Percentiles rank a stretch among this genome's conserved stretches.
These are phyloP conservation scores for Suhomyces yuchorum DNA, from an alignment of 1,139 yeast species.

Conservation along the genomic window DNA sequence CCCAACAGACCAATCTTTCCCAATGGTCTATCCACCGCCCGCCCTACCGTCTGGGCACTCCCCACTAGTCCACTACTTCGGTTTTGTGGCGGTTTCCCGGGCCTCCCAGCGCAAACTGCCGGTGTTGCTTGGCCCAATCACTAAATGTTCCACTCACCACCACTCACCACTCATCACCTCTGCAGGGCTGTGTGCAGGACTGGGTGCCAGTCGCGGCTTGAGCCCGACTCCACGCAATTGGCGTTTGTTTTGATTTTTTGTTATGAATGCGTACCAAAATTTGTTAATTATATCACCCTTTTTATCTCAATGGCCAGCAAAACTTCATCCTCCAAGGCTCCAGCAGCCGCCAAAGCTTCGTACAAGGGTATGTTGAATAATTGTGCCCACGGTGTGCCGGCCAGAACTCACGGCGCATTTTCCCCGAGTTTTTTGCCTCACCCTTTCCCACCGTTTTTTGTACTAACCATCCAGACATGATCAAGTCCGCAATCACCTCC, in stretches of 20 bases:
- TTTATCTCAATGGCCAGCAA: conserved; percentile 28
- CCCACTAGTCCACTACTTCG: too few relatives aligned
- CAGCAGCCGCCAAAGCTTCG: conserved; percentile 42
- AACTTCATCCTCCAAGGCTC: conserved; percentile 26
- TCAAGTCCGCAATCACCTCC: conserved; percentile 68
- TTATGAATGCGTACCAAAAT: conserved; percentile 11
- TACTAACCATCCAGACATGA: conserved; percentile 55
- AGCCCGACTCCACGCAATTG: conserved; percentile 6
- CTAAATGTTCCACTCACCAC: too few relatives aligned
- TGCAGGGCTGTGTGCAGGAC: conserved; percentile 1
- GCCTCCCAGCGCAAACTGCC: too few relatives aligned
- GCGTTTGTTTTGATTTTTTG: conserved; percentile 16
- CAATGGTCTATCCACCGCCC: too few relatives aligned
- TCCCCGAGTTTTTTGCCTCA: conserved; percentile 1
- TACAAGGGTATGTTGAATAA: conserved; percentile 51
- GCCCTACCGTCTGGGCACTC: too few relatives aligned
- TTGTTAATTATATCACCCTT: conserved; percentile 8
- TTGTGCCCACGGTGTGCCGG: neutral
- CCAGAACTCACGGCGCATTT: neutral
- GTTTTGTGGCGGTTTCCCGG: too few relatives aligned
- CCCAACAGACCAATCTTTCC: too few relatives aligned
- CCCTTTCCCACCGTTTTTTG: neutral
- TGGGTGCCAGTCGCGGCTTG: neutral
- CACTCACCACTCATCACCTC: neutral
- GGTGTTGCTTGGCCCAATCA: too few relatives aligned